A percentile compares a stretch with the other conserved stretches of the same genome.
Conservation (phyloP, 208 protist genomes). For the Strigomonas galati region DNA sequence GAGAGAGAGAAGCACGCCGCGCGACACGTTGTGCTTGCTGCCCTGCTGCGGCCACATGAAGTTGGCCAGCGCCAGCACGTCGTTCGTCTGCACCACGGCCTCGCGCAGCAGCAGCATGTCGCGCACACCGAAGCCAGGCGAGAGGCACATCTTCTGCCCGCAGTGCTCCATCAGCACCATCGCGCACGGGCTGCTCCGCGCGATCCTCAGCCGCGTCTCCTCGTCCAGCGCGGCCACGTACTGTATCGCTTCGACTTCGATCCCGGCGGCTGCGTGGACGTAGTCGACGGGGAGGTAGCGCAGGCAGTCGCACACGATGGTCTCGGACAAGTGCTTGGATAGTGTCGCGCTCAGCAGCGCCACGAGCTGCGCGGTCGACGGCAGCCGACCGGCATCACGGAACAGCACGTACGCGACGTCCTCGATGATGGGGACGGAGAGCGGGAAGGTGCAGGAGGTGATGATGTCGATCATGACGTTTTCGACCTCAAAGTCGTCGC, state of each 20-base stretch:
- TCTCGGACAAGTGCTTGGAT: neutral
- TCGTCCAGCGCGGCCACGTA: slow-evolving; percentile 10
- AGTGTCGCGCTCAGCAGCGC: slow-evolving; percentile 13
- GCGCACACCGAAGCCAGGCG: neutral
- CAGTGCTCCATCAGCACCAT: slow-evolving; percentile 20
- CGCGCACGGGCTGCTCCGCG: slow-evolving; percentile 8
- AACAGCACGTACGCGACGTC: slow-evolving; percentile 5
- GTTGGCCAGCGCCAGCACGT: slow-evolving; percentile 21
- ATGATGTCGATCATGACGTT: slow-evolving; percentile 4
- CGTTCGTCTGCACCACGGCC: slow-evolving; percentile 18
- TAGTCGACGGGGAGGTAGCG: slow-evolving; percentile 6
- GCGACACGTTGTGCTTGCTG: slow-evolving; percentile 7
- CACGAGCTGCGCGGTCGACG: slow-evolving; percentile 10
- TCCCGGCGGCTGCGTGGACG: slow-evolving; percentile 8
- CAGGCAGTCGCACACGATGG: slow-evolving; percentile 9
- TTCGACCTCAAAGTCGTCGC: slow-evolving; percentile 3
- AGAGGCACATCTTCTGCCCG: slow-evolving; percentile 8
- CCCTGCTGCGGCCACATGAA: slow-evolving; percentile 27
- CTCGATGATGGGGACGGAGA: slow-evolving; percentile 5
- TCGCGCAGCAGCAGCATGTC: slow-evolving; percentile 24
- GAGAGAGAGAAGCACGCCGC: slow-evolving; percentile 21
- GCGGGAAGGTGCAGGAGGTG: slow-evolving; percentile 8
- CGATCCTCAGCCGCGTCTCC: neutral
- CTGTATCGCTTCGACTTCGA: slow-evolving; percentile 14
- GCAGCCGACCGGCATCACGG: slow-evolving; percentile 4